Evolutionary conservation across 176 grass and related monocot species (phyloP).

Genomic region (Carex pumila): DNA sequence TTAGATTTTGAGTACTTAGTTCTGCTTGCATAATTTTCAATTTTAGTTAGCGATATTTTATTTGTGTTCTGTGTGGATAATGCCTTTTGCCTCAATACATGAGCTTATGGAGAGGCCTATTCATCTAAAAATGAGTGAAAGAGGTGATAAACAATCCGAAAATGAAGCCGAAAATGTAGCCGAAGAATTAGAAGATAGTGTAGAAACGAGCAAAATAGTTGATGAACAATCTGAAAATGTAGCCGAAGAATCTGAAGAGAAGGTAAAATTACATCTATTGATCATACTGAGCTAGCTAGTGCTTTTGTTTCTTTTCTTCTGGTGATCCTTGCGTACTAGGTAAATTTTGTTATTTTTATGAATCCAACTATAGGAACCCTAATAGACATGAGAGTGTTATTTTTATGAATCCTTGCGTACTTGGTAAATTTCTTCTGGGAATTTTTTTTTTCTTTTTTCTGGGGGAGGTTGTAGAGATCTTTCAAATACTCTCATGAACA

Average conservation of each 20-base stretch:
- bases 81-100: constrained; percentile 30
- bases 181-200: neutral
- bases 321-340: neutral
- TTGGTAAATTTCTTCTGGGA: no score
- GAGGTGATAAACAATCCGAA: constrained; percentile 21
- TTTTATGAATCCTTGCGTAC: no score
- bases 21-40: no score
- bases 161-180: neutral
- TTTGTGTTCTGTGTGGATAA: neutral
- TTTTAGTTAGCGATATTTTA: no score
- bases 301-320: neutral
- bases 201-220: neutral
- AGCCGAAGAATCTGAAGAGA: constrained; percentile 5
- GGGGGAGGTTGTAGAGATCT: no score
- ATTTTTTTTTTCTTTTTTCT: no score
- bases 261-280: neutral
- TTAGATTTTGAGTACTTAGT: no score
- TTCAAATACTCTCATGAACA: no score
- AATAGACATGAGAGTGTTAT: neutral
- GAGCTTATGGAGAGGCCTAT: constrained; percentile 78
- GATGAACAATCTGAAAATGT: constrained; percentile 36
- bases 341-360: neutral
- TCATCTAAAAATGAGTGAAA: constrained; percentile 45
- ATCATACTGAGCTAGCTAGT: neutral
- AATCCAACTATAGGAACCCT: neutral